phyloP scores from a whole-genome alignment of 1,284 basidiomycete species.

The Malassezia sp. region DNA sequence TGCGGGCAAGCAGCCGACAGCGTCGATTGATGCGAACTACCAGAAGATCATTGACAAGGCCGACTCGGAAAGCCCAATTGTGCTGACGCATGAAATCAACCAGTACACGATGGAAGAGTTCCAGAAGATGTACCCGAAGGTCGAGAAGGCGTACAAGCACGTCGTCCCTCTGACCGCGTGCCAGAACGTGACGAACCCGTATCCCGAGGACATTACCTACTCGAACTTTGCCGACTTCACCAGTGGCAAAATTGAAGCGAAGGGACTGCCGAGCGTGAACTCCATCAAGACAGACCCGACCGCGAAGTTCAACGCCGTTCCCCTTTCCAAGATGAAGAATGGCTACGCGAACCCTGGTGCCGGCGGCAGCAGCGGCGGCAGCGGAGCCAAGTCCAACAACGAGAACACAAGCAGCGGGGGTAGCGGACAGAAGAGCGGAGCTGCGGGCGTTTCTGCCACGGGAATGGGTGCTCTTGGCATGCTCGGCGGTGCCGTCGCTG shows the following conservation, averaged over 20 bases:
- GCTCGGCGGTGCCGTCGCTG: too few species aligned
- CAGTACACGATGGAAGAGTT: slow-evolving; percentile 33
- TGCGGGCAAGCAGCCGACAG: slow-evolving; percentile 40
- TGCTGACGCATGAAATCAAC: slow-evolving; percentile 42
- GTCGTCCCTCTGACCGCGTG: slow-evolving; percentile 39
- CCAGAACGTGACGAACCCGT: slow-evolving; percentile 45
- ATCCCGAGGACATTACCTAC: slow-evolving; percentile 48
- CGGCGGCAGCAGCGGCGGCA: too few species aligned
- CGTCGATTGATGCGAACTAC: slow-evolving; percentile 50
- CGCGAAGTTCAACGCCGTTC: not conserved
- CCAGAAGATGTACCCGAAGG: slow-evolving; percentile 30
- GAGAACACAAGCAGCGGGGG: too few species aligned
- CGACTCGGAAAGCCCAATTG: slow-evolving; percentile 46
- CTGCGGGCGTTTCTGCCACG: too few species aligned
- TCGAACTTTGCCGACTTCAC: slow-evolving; percentile 31
- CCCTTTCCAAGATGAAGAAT: not conserved
- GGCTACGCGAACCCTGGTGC: slow-evolving; percentile 3
- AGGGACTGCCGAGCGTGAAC: slow-evolving; percentile 22
- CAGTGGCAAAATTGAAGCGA: slow-evolving; percentile 26
- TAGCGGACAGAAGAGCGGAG: too few species aligned
- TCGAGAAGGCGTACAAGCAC: slow-evolving; percentile 35
- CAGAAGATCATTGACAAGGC: slow-evolving; percentile 46
- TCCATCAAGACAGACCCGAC: slow-evolving; percentile 17
- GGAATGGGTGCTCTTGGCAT: too few species aligned
- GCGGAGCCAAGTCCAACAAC: too few species aligned